Conservation (phyloP, 73 alveolate genomes). For the Effrenium voratum region DNA sequence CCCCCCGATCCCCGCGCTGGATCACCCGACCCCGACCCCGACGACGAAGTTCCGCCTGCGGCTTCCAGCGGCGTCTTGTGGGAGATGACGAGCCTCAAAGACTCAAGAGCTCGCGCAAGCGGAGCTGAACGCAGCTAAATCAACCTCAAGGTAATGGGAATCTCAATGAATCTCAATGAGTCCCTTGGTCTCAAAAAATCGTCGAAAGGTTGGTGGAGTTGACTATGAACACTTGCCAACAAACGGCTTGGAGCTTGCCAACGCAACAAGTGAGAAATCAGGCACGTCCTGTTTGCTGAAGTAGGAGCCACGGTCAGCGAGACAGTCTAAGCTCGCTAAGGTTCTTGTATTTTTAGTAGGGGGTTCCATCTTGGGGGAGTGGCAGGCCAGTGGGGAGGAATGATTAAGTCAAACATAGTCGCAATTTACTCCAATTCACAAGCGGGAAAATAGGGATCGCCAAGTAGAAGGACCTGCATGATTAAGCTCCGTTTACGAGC, state of each 20-base stretch:
- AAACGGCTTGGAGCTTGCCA: background rate
- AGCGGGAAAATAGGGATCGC: too few relatives aligned
- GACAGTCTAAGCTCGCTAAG: too few relatives aligned
- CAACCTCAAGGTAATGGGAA: background rate
- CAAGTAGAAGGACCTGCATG: too few relatives aligned
- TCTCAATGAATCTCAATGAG: background rate
- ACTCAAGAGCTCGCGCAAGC: background rate
- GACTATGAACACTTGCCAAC: background rate
- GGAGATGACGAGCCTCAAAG: conserved; percentile 37
- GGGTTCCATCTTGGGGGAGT: too few relatives aligned
- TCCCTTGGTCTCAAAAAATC: background rate
- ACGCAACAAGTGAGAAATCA: background rate
- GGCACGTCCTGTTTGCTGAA: background rate
- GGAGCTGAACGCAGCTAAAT: background rate
- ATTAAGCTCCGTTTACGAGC: too few relatives aligned
- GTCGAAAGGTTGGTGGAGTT: too few relatives aligned
- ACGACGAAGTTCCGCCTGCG: conserved; percentile 14
- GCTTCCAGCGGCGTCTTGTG: conserved; percentile 75
- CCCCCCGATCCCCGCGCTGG: background rate
- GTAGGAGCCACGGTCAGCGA: background rate
- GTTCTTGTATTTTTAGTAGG: too few relatives aligned
- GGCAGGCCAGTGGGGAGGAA: too few relatives aligned
- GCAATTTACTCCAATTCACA: too few relatives aligned
- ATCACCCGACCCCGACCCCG: too few relatives aligned
- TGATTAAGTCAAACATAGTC: too few relatives aligned